Base-by-base conservation (phyloP, 306 rosid genomes). In the Pachyrhizus erosus region DNA sequence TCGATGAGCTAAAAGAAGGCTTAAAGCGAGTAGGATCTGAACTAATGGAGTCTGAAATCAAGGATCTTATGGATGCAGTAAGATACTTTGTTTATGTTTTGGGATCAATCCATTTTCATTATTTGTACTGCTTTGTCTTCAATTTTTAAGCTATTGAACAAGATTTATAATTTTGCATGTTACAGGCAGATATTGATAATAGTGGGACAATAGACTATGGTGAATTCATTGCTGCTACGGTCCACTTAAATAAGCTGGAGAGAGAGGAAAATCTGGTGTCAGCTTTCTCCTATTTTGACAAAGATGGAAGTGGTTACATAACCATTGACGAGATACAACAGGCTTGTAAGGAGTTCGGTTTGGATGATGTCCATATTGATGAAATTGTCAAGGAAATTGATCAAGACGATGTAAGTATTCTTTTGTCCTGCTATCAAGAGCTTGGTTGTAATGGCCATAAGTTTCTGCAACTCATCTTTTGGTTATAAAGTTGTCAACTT, bases 61-160 rank as follows among this genome's bases (percentile, higher is more conserved):
- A 77, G 84, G 91, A 84, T 84, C 93, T 90, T 57, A 88, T 90
- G 93, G 83, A 84, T 3, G 93, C 93, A 54, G 93, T 90, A 82
- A 81, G 89, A 71, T 67, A 46, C 54, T 39, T 39, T 39, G 45
- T 52, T 27, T 39, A n/a, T 27, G 54, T 52, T 73, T 57, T 29
- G 7, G 70, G 71, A 46, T 62, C 4, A 52, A 45, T 68, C 76
- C 17, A 42, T 23, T 70, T 26, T 85, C 1, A 3, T 69, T 48
- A 15, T 43, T 10, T 70, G 48, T 71, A 39, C 69, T 60, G 45
- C 79, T 60, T 71, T 76, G 31, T 51, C 46, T 40, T 55, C 37
- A 27, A 49, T 21, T 34, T 40, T 64, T 52, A 73, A 82, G 46
- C 58, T 45, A 5, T 27, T 20, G 76, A 46, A 58, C 51, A 71